phyloP scores from a whole-genome alignment of 2,329 filamentous ascomycete species.

The Epichloe sp. region DNA sequence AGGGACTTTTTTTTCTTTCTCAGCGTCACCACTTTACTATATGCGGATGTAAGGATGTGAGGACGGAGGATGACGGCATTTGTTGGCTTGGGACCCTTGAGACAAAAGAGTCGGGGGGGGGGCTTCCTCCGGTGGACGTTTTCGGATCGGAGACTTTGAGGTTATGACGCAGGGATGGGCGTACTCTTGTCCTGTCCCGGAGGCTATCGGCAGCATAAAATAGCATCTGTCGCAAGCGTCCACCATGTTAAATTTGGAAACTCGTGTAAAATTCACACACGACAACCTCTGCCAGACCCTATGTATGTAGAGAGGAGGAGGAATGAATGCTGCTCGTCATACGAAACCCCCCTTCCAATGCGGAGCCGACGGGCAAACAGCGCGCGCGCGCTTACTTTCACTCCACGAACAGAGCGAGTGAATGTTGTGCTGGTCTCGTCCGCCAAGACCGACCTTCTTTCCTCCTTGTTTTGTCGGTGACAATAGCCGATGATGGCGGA shows the following conservation, averaged over 20 bases:
- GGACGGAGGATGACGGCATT: no score
- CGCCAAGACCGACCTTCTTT: not conserved
- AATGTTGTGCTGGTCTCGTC: not conserved
- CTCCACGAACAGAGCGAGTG: not conserved
- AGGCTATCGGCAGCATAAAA: not conserved
- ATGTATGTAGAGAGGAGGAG: not conserved
- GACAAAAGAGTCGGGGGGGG: no score
- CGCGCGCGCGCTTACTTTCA: not conserved
- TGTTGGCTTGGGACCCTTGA: no score
- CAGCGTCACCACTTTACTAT: no score
- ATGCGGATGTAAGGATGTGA: no score
- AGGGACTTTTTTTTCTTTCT: no score
- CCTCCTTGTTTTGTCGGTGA: not conserved
- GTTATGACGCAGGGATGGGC: not conserved
- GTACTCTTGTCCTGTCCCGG: not conserved
- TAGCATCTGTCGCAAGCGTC: not conserved
- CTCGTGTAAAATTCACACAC: not conserved
- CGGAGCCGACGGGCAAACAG: no score
- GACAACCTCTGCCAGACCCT: not conserved
- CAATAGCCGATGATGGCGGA: not conserved
- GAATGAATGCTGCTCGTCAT: not conserved
- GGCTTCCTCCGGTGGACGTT: not conserved
- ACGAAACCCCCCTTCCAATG: not conserved
- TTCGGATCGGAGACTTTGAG: not conserved
- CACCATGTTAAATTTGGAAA: not conserved